Conservation (phyloP, 129 eudicot genomes). For the Erigeron canadensis region DNA sequence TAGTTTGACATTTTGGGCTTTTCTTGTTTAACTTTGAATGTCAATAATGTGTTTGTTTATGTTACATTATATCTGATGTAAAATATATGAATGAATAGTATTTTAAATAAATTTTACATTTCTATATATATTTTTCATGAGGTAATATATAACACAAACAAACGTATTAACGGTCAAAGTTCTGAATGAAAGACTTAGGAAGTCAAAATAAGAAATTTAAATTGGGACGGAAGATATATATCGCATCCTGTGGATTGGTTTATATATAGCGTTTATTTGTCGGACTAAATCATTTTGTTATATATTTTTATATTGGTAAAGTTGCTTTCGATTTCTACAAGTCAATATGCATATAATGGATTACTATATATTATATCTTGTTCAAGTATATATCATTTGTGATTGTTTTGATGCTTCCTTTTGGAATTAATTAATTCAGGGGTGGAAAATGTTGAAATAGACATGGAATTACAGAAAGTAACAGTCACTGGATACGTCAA, state of each 20-base stretch:
- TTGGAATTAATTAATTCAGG: constrained; percentile 31
- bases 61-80: neutral
- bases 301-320: neutral
- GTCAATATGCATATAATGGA: neutral
- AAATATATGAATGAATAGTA: neutral
- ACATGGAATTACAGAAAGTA: constrained; percentile 59
- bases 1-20: no score
- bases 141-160: neutral
- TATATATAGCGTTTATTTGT: neutral
- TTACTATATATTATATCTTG: no score
- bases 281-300: neutral
- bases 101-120: no score
- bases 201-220: no score
- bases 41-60: neutral
- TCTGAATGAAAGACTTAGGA: neutral
- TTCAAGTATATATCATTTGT: neutral
- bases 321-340: neutral
- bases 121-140: no score
- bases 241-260: neutral
- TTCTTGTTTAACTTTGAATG: neutral
- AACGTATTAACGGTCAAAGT: neutral
- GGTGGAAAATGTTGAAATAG: constrained; percentile 54
- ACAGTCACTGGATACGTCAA: constrained; percentile 54
- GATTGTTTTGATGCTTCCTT: neutral
- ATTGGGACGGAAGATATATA: neutral